Conservation (phyloP, 1,284 basidiomycete genomes). For the Naganishia sp. region DNA sequence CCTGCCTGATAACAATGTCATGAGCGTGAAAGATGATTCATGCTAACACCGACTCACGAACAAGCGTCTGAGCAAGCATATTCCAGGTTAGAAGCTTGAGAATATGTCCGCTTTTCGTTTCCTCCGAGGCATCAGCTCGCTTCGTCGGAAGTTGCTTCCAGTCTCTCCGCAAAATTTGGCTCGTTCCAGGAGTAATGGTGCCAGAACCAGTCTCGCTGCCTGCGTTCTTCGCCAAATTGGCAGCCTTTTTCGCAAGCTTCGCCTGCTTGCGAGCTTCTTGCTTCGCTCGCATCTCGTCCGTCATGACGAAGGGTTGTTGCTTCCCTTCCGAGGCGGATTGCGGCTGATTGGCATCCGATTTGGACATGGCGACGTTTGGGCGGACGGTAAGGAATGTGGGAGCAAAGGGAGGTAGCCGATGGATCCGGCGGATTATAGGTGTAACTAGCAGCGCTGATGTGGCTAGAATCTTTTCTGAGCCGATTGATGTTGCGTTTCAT, state of each 20-base stretch:
- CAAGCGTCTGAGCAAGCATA: constrained; percentile 57
- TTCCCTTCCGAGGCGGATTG: not conserved
- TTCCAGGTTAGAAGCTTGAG: constrained; percentile 62
- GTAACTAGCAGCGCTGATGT: not conserved
- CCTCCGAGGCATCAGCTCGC: constrained; percentile 65
- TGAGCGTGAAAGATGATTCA: not conserved
- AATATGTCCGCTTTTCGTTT: constrained; percentile 65
- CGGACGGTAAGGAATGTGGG: not conserved
- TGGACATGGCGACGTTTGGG: not conserved
- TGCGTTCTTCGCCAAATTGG: constrained; percentile 29
- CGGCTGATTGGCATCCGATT: not conserved
- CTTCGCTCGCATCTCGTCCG: constrained; percentile 46
- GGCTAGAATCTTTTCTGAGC: not conserved
- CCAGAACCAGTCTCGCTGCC: constrained; percentile 27
- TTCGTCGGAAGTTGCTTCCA: constrained; percentile 62
- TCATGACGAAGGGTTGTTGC: constrained; percentile 37
- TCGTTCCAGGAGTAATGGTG: constrained; percentile 9
- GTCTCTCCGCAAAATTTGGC: constrained; percentile 41
- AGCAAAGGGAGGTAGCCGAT: not conserved
- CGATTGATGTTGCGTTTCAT: not conserved
- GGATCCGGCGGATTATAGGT: not conserved
- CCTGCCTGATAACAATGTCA: constrained; percentile 61
- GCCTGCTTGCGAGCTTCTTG: constrained; percentile 48
- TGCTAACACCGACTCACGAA: constrained; percentile 42
- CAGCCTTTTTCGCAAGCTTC: constrained; percentile 47